Base-by-base conservation (phyloP, 768 basidiomycete species). In the Favolaschia claudopus region DNA sequence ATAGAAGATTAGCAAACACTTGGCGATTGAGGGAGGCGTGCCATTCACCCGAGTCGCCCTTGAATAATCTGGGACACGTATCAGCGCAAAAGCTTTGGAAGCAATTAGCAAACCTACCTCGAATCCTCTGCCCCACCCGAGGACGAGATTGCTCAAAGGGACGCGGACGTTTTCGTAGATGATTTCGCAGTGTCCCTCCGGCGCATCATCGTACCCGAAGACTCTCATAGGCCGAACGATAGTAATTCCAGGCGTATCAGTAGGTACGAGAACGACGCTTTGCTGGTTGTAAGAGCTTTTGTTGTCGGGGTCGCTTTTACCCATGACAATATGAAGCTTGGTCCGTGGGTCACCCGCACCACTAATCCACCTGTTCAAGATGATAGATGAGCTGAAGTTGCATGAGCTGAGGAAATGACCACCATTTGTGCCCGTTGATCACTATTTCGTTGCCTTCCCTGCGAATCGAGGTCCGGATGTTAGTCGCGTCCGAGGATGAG, bases 371-470 rank as follows among this genome's bases (percentile, higher is more conserved):
- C 91, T 95, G 58, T 10, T 40, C 25, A 53, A 40, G 27, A 40
- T 17, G 17, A 29, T n/a, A 33, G 10, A 53, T 31, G 5, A 15
- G 50, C 19, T 40, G 40, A 31, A 32, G 27, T 7, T 14, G 27
- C 3, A 55, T 15, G 14, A 25, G 34, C 25, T 34, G 28, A 5
- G 33, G 27, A 17, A 43, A 27, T 36, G 20, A 15, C 46, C 55
- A 92, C 96, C 96, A 99, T 84, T 99, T 99, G 76, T 95, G 94
- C 0, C 96, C 97, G 67, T 92, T 96, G 60, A 99, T 88, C 62
- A 96, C 89, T 62, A 99, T 93, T 61, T 95, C 89, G 67, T 91
- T 78, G 32, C 94, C 93, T 69, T 95, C 92, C 61, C 85, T 84
- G 54, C 85, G 82, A 62, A 96, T 91, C 25, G 92, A 91, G 1